phyloP scores from a whole-genome alignment of 495 filamentous ascomycete species.

The Penicillium soppii region DNA sequence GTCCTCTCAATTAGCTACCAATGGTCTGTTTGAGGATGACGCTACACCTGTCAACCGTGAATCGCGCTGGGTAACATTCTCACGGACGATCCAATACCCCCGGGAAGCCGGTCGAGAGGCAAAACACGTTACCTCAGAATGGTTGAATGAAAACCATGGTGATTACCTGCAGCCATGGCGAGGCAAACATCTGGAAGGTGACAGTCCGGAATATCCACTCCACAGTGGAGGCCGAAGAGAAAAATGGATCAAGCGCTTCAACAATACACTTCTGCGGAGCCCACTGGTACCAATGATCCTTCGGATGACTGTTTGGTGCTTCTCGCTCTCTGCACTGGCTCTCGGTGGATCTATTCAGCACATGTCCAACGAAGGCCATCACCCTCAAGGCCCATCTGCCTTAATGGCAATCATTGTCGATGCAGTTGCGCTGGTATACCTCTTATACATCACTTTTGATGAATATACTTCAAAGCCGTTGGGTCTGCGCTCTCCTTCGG shows the following conservation, averaged over 20 bases:
- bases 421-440: conserved; percentile 82
- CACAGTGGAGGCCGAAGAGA: conserved; percentile 42
- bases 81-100: conserved; percentile 54
- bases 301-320: conserved; percentile 77
- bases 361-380: conserved; percentile 45
- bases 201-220: conserved; percentile 50
- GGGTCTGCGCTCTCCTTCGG: conserved; percentile 74
- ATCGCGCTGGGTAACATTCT: conserved; percentile 63
- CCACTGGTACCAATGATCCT: conserved; percentile 84
- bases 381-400: conserved; percentile 67
- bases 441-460: conserved; percentile 91
- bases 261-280: conserved; percentile 65
- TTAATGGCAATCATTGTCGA: conserved; percentile 91
- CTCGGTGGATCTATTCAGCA: conserved; percentile 74
- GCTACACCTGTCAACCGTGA: conserved; percentile 27
- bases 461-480: conserved; percentile 94
- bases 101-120: conserved; percentile 46
- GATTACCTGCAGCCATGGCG: conserved; percentile 61
- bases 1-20: conserved; percentile 3
- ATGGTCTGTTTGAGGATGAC: conserved; percentile 7
- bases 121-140: conserved; percentile 53
- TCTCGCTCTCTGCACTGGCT: conserved; percentile 78
- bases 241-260: conserved; percentile 55
- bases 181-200: conserved; percentile 31
- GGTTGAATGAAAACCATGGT: conserved; percentile 56